Base-by-base conservation (phyloP, 2,329 filamentous ascomycete species). In the Microascus cirrosus region DNA sequence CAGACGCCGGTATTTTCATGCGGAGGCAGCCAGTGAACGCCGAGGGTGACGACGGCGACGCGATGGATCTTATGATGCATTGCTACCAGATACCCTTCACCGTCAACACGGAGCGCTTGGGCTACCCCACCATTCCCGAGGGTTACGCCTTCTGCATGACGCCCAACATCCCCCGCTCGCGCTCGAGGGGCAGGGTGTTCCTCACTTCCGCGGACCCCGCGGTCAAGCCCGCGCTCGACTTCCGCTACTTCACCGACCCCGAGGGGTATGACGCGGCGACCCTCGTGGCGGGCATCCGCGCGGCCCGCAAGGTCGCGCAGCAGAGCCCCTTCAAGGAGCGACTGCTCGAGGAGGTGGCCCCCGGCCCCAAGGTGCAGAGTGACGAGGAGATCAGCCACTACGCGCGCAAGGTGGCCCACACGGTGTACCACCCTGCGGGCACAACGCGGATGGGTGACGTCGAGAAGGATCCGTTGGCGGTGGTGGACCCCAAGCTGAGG, bases 11-110 rank as follows among this genome's bases (percentile, higher is more conserved):
- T 62, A 87, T 94, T 68, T 95, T 95, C 80, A 77, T 95, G 59
- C 89, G 90, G 61, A 87, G 90, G 60, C 85, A 95, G 71, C 69
- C 78, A 15, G 77, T 82, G 64, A 84, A 92, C 67, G 87, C 89
- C 2, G 70, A 74, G 7, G 77, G 78, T 62, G 79, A 77, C 62
- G 90, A 95, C 64, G 87, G 87, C 56, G 81, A 87, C 61, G 85
- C 89, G 58, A 88, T 87, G 62, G 91, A 96, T 68, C 75, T 95
- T 66, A 95, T 95, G 91, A 94, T 94, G 87, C 90, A 95, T 76
- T 95, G 90, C 81, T 95, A 95, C 77, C 91, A 95, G 74, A 95
- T 95, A 64, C 90, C 90, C 57, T 95, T 95, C 74, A 89, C 86
- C 61, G 83, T 91, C 64, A 95, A 95, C 79, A 96, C 90, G 1